Conservation (phyloP, 306 rosid genomes). For the Lathyrus tuberosus region DNA sequence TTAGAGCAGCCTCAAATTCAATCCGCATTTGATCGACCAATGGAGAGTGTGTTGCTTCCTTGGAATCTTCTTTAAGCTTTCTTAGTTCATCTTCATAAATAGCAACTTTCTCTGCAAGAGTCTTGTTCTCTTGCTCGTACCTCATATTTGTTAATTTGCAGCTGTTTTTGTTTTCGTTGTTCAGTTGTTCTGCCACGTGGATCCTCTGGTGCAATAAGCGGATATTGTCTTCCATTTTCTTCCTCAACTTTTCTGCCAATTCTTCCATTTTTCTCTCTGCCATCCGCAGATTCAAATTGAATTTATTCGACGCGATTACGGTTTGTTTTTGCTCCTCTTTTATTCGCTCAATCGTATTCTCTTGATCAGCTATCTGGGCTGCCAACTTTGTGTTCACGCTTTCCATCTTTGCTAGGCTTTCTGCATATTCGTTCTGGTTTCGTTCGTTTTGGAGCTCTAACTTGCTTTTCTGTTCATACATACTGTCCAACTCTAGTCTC, state of each 20-base stretch:
- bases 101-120: conserved; percentile 45
- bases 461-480: conserved; percentile 49
- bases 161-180: conserved; percentile 59
- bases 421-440: conserved; percentile 44
- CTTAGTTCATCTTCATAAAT: conserved; percentile 41
- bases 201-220: conserved; percentile 62
- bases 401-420: conserved; percentile 38
- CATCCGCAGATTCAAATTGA: conserved; percentile 28
- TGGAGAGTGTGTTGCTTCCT: neutral
- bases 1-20: conserved; percentile 21
- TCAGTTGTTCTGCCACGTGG: conserved; percentile 71
- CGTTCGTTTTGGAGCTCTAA: conserved; percentile 49
- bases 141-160: conserved; percentile 43
- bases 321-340: conserved; percentile 39
- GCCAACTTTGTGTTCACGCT: conserved; percentile 37
- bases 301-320: conserved; percentile 25
- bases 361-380: conserved; percentile 53
- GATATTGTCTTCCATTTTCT: conserved; percentile 57
- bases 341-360: conserved; percentile 32
- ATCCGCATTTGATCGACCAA: neutral
- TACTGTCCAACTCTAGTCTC: conserved; percentile 51
- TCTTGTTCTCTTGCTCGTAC: conserved; percentile 52
- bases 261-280: conserved; percentile 69
- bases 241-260: conserved; percentile 49
- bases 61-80: neutral